A percentile compares a stretch with the other conserved stretches of the same genome.
phyloP scores from a whole-genome alignment of 805 yeast species.

The Myxozyma udenii region DNA sequence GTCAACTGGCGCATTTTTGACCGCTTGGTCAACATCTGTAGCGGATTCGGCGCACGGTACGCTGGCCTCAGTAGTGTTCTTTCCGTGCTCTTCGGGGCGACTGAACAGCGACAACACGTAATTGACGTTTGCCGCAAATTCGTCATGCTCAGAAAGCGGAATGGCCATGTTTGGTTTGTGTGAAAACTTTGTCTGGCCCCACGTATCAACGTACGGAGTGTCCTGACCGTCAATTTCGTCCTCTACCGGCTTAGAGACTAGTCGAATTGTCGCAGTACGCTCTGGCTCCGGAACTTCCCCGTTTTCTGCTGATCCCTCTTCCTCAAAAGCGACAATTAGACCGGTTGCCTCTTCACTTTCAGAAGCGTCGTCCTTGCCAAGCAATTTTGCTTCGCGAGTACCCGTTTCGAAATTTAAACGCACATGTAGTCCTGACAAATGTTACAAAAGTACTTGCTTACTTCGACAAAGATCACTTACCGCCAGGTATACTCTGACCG shows the following conservation, averaged over 20 bases:
- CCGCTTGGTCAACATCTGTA: neutral
- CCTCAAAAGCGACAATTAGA: slow-evolving; percentile 24
- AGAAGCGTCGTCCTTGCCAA: slow-evolving; percentile 38
- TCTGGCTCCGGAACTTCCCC: neutral
- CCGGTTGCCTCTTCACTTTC: slow-evolving; percentile 24
- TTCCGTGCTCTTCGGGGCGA: neutral
- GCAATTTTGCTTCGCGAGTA: slow-evolving; percentile 62
- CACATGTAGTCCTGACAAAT: slow-evolving; percentile 60
- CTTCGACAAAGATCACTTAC: slow-evolving; percentile 7
- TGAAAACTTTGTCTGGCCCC: slow-evolving; percentile 17
- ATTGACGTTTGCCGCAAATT: slow-evolving; percentile 13
- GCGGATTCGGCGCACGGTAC: neutral
- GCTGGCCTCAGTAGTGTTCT: neutral
- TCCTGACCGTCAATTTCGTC: slow-evolving; percentile 2
- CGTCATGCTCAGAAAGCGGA: slow-evolving; percentile 20
- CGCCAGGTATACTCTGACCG: slow-evolving; percentile 71
- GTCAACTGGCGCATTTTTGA: neutral
- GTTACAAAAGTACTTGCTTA: neutral
- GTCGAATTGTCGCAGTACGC: neutral
- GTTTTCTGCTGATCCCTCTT: neutral
- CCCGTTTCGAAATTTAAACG: slow-evolving; percentile 72
- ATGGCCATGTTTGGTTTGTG: slow-evolving; percentile 29
- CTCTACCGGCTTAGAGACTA: neutral
- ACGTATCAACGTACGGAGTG: neutral
- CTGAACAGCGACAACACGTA: slow-evolving; percentile 7